phyloP scores from a whole-genome alignment of 768 basidiomycete species.

The Auriscalpium microsporum region DNA sequence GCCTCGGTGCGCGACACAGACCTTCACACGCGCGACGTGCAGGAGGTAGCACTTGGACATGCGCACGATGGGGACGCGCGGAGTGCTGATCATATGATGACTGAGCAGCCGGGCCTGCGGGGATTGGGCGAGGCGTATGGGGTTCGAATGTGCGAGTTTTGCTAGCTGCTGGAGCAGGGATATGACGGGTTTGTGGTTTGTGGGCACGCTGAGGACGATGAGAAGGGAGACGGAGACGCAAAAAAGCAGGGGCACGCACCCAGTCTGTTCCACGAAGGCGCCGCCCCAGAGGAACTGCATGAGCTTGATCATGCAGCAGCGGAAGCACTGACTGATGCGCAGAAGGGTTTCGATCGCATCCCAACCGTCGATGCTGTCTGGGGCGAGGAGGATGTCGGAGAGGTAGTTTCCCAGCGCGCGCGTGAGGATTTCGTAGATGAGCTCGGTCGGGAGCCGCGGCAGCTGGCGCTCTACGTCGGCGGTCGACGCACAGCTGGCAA shows the following conservation, averaged over 20 bases:
- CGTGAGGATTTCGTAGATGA: background rate
- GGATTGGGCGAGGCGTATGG: background rate
- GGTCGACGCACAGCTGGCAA: too few relatives aligned
- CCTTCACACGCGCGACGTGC: constrained; percentile 1
- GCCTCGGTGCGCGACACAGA: background rate
- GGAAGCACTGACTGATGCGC: constrained; percentile 2
- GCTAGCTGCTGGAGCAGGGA: background rate
- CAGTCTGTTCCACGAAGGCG: background rate
- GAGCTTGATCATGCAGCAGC: background rate
- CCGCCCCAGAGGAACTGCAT: background rate
- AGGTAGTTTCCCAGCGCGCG: constrained; percentile 1
- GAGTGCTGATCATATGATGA: background rate
- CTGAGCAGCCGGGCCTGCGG: background rate
- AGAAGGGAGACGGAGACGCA: background rate
- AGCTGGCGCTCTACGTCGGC: too few relatives aligned
- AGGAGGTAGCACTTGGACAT: background rate
- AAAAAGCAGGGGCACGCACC: background rate
- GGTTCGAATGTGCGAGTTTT: background rate
- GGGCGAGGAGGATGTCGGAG: constrained; percentile 1
- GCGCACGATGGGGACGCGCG: background rate
- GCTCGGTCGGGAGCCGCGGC: constrained; percentile 1
- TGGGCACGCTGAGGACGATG: background rate
- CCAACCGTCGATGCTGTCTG: background rate
- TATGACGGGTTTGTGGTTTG: background rate
- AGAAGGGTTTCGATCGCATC: background rate